A percentile compares a stretch with the other conserved stretches of the same genome.
Evolutionary conservation across 148 eudicot species (phyloP).

Genomic region (Persicaria tinctoria): DNA sequence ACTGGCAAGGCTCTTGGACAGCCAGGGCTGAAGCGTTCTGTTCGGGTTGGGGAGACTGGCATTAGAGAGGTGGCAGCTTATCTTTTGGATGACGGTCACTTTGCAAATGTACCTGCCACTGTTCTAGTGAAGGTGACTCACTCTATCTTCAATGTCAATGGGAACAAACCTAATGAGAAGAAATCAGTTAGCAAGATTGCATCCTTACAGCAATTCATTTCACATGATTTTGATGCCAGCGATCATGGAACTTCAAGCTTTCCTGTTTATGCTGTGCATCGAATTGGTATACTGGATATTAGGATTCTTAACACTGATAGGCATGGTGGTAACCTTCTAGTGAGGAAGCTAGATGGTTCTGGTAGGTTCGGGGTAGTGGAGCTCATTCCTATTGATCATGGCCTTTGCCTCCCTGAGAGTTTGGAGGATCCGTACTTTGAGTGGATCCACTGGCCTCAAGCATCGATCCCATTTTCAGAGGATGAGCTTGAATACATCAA

Average conservation of each 20-base stretch:
- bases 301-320: conserved; percentile 92
- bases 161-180: conserved; percentile 44
- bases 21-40: conserved; percentile 84
- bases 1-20: conserved; percentile 88
- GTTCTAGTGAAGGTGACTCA: conserved; percentile 90
- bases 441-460: conserved; percentile 99
- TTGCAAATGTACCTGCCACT: conserved; percentile 86
- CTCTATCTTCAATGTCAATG: conserved; percentile 76
- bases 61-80: conserved; percentile 90
- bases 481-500: conserved; percentile 83
- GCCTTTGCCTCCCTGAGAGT: conserved; percentile 90
- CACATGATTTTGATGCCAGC: conserved; percentile 95
- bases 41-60: conserved; percentile 95
- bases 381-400: conserved; percentile 93
- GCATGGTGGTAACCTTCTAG: conserved; percentile 88
- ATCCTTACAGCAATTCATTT: conserved; percentile 75
- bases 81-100: conserved; percentile 69
- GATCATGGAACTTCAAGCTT: conserved; percentile 93
- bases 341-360: conserved; percentile 63
- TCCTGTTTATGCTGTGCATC: conserved; percentile 83
- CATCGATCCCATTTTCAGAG: conserved; percentile 91
- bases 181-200: conserved; percentile 78
- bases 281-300: conserved; percentile 86
- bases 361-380: conserved; percentile 85
- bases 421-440: conserved; percentile 97